Percentiles rank a stretch among this genome's conserved stretches.
Evolutionary conservation across 1,139 yeast genomes (phyloP).

Genomic region (Blastobotrys elegans): DNA sequence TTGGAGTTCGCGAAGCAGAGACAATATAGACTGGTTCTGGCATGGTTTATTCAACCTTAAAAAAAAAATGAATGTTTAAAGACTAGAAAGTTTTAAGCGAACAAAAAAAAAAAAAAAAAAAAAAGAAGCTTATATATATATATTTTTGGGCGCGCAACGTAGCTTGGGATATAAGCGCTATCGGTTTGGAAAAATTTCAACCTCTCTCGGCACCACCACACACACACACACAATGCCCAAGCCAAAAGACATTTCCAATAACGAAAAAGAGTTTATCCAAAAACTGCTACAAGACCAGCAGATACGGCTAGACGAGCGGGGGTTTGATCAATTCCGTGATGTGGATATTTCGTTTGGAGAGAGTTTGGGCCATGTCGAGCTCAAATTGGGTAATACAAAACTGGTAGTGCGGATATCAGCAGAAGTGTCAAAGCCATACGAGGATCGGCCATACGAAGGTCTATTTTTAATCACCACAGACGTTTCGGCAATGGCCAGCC

Average conservation of each 20-base stretch:
- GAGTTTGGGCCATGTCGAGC: conserved; percentile 77
- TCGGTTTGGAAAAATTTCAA: not conserved
- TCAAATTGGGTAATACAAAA: conserved; percentile 64
- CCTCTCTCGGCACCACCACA: not conserved
- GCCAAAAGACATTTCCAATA: conserved; percentile 56
- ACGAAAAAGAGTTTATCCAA: conserved; percentile 58
- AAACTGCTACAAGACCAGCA: conserved; percentile 55
- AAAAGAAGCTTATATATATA: no score
- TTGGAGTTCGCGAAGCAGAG: conserved; percentile 87
- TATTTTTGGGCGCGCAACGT: not conserved
- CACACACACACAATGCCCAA: conserved; percentile 43
- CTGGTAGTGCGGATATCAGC: conserved; percentile 78
- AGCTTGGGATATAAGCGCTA: no score
- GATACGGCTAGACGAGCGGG: conserved; percentile 65
- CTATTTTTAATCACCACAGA: conserved; percentile 79
- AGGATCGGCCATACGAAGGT: conserved; percentile 94
- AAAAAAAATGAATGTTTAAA: not conserved
- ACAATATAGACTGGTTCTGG: conserved; percentile 70
- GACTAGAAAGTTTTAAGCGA: not conserved
- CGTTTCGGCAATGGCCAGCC: conserved; percentile 82
- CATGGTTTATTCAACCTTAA: not conserved
- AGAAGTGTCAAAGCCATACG: conserved; percentile 74
- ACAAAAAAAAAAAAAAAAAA: not conserved
- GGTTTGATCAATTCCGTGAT: conserved; percentile 56
- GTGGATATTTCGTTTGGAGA: conserved; percentile 60